Evolutionary conservation across 2,329 filamentous ascomycete genomes (phyloP), one percentile per base, ranked within the genome.

Genomic region (Monilinia laxa): DNA sequence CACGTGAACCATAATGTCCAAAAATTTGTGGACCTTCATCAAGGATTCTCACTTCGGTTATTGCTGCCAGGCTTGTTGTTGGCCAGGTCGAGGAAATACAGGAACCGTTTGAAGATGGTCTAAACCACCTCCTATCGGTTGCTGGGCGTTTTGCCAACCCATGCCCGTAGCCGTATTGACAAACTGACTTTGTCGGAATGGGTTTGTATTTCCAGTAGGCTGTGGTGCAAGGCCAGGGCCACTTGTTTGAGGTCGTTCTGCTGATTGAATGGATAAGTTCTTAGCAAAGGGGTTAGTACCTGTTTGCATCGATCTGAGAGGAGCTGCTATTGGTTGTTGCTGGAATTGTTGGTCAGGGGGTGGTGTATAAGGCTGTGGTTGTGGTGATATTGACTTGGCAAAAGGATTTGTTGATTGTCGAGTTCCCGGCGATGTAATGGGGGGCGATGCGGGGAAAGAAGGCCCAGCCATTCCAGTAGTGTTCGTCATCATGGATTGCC

Each of bases 181-280:
- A 77, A 97, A 96, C 4, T 89, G 87, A 56, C 90, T 92, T 76
- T 98, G 93, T 20, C 95, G 86, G 84, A 98, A 98, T 0, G 95
- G 95, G 74, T 99, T 99, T 2, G 93, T 97, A 74, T 87, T 92
- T 11, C 93, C 93, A 0, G 93, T 97, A 1, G 90, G 85, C 74
- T 94, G 92, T 2, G 92, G 87, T 64, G 84, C 84, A 6, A 95
- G 79, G 59, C 52, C 45, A n/a, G 56, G 42, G 14, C 77, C 78
- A 45, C 78, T 78, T 7, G 74, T 75, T 63, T 73, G 71, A 40
- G 74, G 73, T 25, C 72, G 68, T 62, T 68, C 68, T 11, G 67
- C 58, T 40, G 70, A n/a, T 62, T 71, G 70, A 64, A 74, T 64
- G 12, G 69, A 64, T 31, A 73, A 70, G 57, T 81, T 83, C 56